These are phyloP conservation scores for Dactylorhiza incarnata DNA, from an alignment of 106 monocot species.

Conservation along the genomic window DNA sequence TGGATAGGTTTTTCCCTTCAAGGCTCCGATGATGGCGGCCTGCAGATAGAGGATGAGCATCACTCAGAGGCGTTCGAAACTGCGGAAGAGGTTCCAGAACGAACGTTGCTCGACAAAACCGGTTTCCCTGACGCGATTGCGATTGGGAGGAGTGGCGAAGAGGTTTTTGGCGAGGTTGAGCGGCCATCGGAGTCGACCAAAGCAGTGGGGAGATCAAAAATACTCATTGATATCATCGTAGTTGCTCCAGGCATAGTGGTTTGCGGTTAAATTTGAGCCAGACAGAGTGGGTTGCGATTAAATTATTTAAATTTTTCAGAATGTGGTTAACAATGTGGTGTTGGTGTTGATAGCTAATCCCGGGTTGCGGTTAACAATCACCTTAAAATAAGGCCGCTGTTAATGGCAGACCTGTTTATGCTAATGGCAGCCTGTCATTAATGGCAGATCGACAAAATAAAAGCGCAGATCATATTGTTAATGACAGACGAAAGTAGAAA, in stretches of 20 bases:
- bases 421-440: too few relatives aligned
- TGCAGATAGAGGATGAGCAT: conserved; percentile 86
- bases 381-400: too few relatives aligned
- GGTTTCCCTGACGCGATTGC: conserved; percentile 64
- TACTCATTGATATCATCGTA: conserved; percentile 96
- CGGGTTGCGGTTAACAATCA: too few relatives aligned
- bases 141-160: conserved; percentile 38
- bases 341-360: too few relatives aligned
- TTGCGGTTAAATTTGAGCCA: too few relatives aligned
- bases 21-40: conserved; percentile 73
- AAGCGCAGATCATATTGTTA: too few relatives aligned
- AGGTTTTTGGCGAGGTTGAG: conserved; percentile 56
- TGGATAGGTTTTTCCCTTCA: conserved; percentile 44
- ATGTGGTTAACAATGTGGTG: too few relatives aligned
- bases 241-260: conserved; percentile 81
- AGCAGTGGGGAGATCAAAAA: conserved; percentile 65
- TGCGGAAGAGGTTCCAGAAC: conserved; percentile 76
- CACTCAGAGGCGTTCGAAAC: conserved; percentile 88
- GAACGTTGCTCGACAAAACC: conserved; percentile 92
- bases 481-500: too few relatives aligned
- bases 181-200: conserved; percentile 72
- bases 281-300: too few relatives aligned
- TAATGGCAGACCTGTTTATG: too few relatives aligned
- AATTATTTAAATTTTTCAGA: too few relatives aligned
- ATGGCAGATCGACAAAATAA: too few relatives aligned